Evolutionary conservation across 768 basidiomycete species (phyloP), one percentile per base, ranked within the genome.

Genomic region (Hypholoma fasciculare): DNA sequence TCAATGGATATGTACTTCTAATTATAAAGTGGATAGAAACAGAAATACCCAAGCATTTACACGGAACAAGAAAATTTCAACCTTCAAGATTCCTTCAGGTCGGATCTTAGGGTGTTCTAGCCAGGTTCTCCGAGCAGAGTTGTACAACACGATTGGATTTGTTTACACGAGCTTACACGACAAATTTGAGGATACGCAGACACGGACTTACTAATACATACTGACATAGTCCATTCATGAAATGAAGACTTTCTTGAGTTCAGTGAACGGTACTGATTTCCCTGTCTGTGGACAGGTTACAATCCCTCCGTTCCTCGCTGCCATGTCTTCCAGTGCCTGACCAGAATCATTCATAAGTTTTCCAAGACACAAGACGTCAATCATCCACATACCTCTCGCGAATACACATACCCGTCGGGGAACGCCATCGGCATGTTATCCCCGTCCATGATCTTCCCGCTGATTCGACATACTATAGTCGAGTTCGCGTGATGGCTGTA

Each of bases 401-500:
- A 96, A 71, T 98, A 98, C 39, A 98, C 96, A 65, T 89, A 81
- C 16, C 96, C 96, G 61, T 92, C 86, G 2, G 94, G 90, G 64
- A 97, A 92, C 12, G 87, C 89, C 87, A 97, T 83, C 0, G 96
- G 94, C 80, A 89, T 87, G 65, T 96, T 96, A 69, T 94, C 87
- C 62, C 87, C 95, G 65, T 97, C 91, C 89, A 98, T 96, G 56
- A 98, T 95, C 70, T 88, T 87, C 23, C 96, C 95, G 61, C 84
- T 94, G 66, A 98, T 82, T 52, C 86, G 75, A 69, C 97, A 98
- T 14, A 98, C 96, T 54, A 99, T 92, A 0, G 93, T 96, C 19
- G 94, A 96, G 68, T 96, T 98, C 40, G 89, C 87, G 69, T 98
- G 95, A 74, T 98, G 96, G 63, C 91, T 92, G 68, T 84, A 87